A percentile compares a stretch with the other conserved stretches of the same genome.
These are phyloP conservation scores for Reutealis trisperma DNA, from an alignment of 345 rosid genomes.

Conservation along the genomic window DNA sequence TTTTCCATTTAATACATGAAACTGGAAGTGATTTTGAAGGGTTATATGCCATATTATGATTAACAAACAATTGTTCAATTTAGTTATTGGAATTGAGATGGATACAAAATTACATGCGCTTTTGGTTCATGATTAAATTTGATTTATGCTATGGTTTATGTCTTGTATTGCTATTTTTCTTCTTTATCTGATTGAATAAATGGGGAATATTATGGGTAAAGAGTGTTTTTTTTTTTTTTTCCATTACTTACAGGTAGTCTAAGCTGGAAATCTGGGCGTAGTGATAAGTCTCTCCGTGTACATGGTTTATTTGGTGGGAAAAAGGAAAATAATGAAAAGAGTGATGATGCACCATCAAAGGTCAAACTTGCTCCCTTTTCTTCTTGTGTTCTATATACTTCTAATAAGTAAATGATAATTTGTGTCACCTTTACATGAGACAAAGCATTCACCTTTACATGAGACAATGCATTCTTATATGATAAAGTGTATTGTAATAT, in stretches of 20 bases:
- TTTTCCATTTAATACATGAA: no score
- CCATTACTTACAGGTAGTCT: conserved; percentile 45
- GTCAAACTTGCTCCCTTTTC: conserved; percentile 30
- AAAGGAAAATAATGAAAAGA: conserved; percentile 60
- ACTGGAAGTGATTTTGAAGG: no score
- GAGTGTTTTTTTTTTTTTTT: background rate
- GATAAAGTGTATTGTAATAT: background rate
- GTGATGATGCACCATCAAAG: conserved; percentile 73
- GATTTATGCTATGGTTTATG: background rate
- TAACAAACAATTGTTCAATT: background rate
- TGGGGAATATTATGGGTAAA: background rate
- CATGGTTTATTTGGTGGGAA: conserved; percentile 78
- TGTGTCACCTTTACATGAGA: background rate
- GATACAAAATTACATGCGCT: background rate
- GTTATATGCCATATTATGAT: background rate
- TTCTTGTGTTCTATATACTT: background rate
- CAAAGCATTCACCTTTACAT: background rate
- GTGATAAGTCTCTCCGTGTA: conserved; percentile 45
- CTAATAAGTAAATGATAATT: background rate
- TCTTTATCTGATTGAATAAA: background rate
- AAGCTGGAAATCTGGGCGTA: conserved; percentile 28
- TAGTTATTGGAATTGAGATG: background rate
- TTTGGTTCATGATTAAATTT: background rate
- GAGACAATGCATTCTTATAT: background rate
- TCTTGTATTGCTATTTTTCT: background rate